Percentiles rank a stretch among this genome's conserved stretches.
These are phyloP conservation scores for Pistacia vera DNA, from an alignment of 345 rosid genomes.

Conservation along the genomic window DNA sequence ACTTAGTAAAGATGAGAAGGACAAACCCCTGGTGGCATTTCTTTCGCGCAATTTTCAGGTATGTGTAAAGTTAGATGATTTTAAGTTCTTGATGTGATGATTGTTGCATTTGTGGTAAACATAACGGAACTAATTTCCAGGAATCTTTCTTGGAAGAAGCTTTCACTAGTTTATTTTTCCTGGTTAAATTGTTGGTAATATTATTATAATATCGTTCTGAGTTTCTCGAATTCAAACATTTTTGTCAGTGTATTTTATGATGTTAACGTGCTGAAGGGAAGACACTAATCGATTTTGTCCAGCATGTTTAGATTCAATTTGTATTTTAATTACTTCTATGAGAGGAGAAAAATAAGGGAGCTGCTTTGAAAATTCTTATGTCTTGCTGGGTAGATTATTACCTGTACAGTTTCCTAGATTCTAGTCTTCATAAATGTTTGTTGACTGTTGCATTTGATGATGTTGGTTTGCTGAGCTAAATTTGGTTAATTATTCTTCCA, in stretches of 20 bases:
- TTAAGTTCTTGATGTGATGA: constrained; percentile 9
- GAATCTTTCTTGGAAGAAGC: background rate
- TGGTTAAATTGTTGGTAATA: background rate
- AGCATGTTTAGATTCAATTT: background rate
- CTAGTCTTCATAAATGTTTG: background rate
- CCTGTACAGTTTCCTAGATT: background rate
- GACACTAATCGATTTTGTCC: constrained; percentile 5
- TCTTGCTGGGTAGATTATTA: constrained; percentile 67
- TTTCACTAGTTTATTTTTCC: background rate
- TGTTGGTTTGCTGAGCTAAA: constrained; percentile 9
- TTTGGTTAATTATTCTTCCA: constrained; percentile 8
- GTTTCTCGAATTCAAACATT: background rate
- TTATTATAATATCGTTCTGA: background rate
- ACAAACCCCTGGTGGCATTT: constrained; percentile 89
- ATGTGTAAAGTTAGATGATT: constrained; percentile 15
- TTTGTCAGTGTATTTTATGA: background rate
- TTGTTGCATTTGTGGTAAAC: constrained; percentile 9
- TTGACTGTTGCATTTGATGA: background rate
- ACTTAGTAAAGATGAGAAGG: constrained; percentile 85
- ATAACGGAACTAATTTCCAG: background rate
- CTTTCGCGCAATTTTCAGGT: constrained; percentile 97
- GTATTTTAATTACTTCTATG: constrained; percentile 24
- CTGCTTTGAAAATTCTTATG: constrained; percentile 93
- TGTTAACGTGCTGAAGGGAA: constrained; percentile 11
- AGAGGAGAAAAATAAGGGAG: constrained; percentile 93